Base-by-base conservation (phyloP, 768 basidiomycete species). In the Clathrus columnatus region DNA sequence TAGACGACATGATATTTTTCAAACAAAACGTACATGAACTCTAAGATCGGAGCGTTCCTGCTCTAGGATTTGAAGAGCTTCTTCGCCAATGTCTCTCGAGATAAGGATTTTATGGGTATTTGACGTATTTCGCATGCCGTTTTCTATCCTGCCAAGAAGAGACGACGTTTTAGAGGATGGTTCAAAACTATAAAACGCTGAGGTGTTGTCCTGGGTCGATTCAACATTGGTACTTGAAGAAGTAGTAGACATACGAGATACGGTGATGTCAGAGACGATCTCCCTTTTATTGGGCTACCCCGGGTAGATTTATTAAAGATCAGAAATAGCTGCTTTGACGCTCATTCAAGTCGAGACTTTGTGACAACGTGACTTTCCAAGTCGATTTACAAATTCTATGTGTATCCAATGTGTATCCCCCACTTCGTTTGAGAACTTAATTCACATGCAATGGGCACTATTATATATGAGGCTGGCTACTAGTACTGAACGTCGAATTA, bases 11-110 rank as follows among this genome's bases (percentile, higher is more conserved):
- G 48, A 30, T 46, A 14, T 10, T 20, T 21, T 14, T 17, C 29
- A 6, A 27, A n/a, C 18, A 17, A 16, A 48, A 36, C 54, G 28
- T n/a, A 55, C 54, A 48, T 55, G 43, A 18, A 48, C 23, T 18
- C 46, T 26, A 10, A 45, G 14, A 46, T 55, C 46, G 2, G 44
- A n/a, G 20, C 54, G 44, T n/a, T 54, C 52, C 21, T 46, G 52
- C 52, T 54, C 43, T 7, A 55, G 29, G 20, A 55, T 55, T 17
- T 44, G 30, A 27, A 55, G 44, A 10, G 54, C 54, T 21, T 55
- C 27, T 36, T 55, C 54, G 27, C 54, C 54, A 17, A 55, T 55
- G 23, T 55, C 26, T 23, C 54, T 44, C 17, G 54, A 29, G 10
- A 55, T 55, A 7, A 55, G 29, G 23, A 55, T 47, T 29, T 55